These are phyloP conservation scores for Rubia occidens DNA, from an alignment of 305 asterid genomes.

Conservation along the genomic window DNA sequence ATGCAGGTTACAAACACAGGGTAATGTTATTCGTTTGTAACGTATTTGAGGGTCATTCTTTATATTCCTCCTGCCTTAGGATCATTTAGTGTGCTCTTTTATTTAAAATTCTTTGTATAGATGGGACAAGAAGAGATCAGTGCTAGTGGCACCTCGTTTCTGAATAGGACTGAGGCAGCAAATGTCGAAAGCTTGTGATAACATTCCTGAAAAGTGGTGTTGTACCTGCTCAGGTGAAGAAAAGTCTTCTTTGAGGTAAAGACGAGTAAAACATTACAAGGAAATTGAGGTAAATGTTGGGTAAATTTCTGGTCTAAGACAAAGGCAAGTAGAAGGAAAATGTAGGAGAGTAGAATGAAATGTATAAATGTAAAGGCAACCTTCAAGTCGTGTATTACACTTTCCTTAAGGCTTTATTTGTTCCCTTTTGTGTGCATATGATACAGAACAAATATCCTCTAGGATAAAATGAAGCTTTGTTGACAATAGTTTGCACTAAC, in stretches of 20 bases:
- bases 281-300: slow-evolving; percentile 99
- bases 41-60: not conserved
- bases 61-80: not conserved
- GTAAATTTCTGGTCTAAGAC: no score
- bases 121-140: slow-evolving; percentile 99
- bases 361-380: no score
- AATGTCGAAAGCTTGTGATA: slow-evolving; percentile 94
- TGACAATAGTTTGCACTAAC: no score
- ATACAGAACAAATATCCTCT: no score
- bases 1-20: slow-evolving; percentile 97
- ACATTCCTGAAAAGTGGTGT: slow-evolving; percentile 97
- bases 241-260: slow-evolving; percentile 17
- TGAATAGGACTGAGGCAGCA: slow-evolving; percentile 98
- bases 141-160: slow-evolving; percentile 97
- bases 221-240: slow-evolving; percentile 81
- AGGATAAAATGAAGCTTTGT: no score
- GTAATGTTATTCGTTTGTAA: slow-evolving; percentile 23
- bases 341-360: no score
- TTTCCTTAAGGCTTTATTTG: no score
- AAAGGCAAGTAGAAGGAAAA: no score
- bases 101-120: slow-evolving; percentile 44
- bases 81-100: no score
- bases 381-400: no score
- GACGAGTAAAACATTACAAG: no score
- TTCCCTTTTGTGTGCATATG: no score